A percentile compares a stretch with the other conserved stretches of the same genome.
Conservation (phyloP, 345 rosid species). For the Brassica rapa region DNA sequence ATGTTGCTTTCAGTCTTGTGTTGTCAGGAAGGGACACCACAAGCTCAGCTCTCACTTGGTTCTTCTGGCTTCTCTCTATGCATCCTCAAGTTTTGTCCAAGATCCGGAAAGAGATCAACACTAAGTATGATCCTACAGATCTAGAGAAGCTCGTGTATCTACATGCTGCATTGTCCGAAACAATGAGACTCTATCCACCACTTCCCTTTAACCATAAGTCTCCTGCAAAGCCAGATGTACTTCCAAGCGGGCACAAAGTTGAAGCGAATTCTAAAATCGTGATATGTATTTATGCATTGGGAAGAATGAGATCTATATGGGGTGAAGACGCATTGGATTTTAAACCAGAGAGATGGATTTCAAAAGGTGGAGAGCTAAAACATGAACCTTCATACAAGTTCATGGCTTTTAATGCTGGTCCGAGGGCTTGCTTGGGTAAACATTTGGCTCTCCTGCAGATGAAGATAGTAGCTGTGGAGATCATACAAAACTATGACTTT, state of each 20-base stretch:
- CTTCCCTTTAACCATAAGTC: background rate
- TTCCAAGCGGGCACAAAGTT: background rate
- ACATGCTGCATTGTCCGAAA: background rate
- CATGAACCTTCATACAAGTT: background rate
- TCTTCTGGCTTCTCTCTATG: slow-evolving; percentile 44
- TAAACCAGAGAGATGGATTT: background rate
- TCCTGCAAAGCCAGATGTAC: background rate
- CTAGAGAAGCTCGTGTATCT: background rate
- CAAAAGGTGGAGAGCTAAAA: background rate
- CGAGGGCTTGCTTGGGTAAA: background rate
- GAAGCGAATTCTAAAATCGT: background rate
- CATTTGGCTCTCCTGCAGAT: background rate
- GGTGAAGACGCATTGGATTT: background rate
- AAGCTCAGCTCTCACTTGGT: slow-evolving; percentile 43
- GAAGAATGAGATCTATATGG: background rate
- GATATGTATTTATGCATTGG: background rate
- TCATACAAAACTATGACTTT: background rate
- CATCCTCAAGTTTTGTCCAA: slow-evolving; percentile 31
- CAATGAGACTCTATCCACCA: background rate
- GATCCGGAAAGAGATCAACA: background rate
- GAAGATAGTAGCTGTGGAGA: background rate
- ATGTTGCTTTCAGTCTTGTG: slow-evolving; percentile 31
- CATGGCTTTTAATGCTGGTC: background rate
- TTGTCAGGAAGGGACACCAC: slow-evolving; percentile 50
- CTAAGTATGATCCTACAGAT: background rate